Evolutionary conservation across 2,329 filamentous ascomycete species (phyloP).

Genomic region (Paramyrothecium sp.): DNA sequence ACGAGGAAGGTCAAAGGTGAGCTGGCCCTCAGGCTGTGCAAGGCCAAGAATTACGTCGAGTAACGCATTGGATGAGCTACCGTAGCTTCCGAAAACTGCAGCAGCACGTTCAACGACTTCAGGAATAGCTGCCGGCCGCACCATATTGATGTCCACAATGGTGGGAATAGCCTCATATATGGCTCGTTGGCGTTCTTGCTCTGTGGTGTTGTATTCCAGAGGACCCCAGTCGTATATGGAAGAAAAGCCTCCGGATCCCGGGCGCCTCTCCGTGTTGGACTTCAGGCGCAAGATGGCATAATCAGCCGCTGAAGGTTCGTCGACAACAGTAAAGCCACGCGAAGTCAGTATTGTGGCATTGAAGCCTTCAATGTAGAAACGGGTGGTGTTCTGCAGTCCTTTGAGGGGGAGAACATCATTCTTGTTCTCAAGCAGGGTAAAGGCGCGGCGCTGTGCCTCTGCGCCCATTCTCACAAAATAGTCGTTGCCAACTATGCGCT

Average conservation of each 20-base stretch:
- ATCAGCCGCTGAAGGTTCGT: slow-evolving; percentile 34
- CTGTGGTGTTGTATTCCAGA: slow-evolving; percentile 31
- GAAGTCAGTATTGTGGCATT: slow-evolving; percentile 11
- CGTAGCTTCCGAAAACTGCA: slow-evolving; percentile 37
- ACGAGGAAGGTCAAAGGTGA: slow-evolving; percentile 32
- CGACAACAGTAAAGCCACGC: slow-evolving; percentile 25
- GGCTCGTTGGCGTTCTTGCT: slow-evolving; percentile 17
- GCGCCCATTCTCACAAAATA: slow-evolving; percentile 32
- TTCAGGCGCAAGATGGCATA: slow-evolving; percentile 36
- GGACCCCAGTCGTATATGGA: too few relatives aligned
- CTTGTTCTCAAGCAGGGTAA: slow-evolving; percentile 22
- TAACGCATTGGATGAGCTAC: slow-evolving; percentile 37
- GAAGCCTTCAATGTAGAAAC: slow-evolving; percentile 18
- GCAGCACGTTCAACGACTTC: slow-evolving; percentile 35
- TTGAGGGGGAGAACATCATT: slow-evolving; percentile 15
- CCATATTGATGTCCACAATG: slow-evolving; percentile 39
- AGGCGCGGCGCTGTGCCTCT: slow-evolving; percentile 23
- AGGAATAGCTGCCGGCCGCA: slow-evolving; percentile 39
- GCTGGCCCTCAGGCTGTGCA: slow-evolving; percentile 16
- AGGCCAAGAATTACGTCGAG: slow-evolving; percentile 39
- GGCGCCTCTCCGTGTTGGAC: slow-evolving; percentile 21
- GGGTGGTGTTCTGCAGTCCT: slow-evolving; percentile 3
- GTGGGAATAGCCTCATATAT: slow-evolving; percentile 36
- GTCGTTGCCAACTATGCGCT: slow-evolving; percentile 38
- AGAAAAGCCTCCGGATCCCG: slow-evolving; percentile 33